Conservation (phyloP, 139 green algal species). For the Chlamydomonas sp. region DNA sequence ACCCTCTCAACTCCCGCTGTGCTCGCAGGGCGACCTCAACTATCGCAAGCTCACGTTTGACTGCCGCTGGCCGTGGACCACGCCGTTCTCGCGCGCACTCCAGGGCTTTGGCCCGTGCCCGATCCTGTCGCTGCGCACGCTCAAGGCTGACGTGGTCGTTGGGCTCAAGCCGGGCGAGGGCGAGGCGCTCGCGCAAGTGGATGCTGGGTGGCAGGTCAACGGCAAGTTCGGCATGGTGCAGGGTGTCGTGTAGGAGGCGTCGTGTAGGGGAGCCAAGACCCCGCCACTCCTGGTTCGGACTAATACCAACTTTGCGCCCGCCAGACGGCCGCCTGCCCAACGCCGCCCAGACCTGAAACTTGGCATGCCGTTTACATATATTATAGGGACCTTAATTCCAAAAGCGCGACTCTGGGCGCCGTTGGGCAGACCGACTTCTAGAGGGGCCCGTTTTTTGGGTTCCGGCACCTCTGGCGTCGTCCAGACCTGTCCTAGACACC, state of each 20-base stretch:
- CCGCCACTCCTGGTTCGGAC: too few species aligned
- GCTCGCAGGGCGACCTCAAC: constrained; percentile 42
- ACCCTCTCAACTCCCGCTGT: too few species aligned
- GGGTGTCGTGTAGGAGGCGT: constrained; percentile 3
- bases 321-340: too few species aligned
- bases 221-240: constrained; percentile 50
- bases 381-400: too few species aligned
- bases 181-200: constrained; percentile 12
- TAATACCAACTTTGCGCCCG: too few species aligned
- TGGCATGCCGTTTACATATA: too few species aligned
- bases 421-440: too few species aligned
- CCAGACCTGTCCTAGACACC: too few species aligned
- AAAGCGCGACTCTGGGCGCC: too few species aligned
- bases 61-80: constrained; percentile 41
- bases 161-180: constrained; percentile 30
- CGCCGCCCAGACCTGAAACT: too few species aligned
- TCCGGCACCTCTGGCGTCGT: too few species aligned
- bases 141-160: constrained; percentile 48
- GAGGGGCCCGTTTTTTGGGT: too few species aligned
- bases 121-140: constrained; percentile 39
- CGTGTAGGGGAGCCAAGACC: not conserved
- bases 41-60: constrained; percentile 47
- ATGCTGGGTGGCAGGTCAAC: constrained; percentile 42
- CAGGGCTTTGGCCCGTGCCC: constrained; percentile 29
- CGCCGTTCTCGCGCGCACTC: constrained; percentile 25